Percentiles rank a stretch among this genome's conserved stretches.
Evolutionary conservation across 2,329 filamentous ascomycete species (phyloP).

Genomic region (Anisogramma anomala): DNA sequence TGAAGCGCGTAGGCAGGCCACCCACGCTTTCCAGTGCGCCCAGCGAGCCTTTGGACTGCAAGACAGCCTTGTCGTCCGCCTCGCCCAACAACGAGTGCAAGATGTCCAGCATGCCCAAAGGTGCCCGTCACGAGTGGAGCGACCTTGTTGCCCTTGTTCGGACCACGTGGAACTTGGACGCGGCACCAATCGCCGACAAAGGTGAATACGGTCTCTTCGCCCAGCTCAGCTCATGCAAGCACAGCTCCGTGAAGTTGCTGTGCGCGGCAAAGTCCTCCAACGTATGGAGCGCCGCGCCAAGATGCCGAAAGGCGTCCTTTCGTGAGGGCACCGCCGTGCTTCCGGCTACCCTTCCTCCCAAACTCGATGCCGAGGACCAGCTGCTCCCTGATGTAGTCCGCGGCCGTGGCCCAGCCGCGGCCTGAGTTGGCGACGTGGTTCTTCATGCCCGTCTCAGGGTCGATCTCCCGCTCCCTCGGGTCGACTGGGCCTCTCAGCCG

Average conservation of each 20-base stretch:
- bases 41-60: constrained; percentile 21
- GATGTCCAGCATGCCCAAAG: constrained; percentile 31
- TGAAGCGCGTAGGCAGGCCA: not conserved
- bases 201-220: constrained; percentile 38
- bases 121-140: constrained; percentile 43
- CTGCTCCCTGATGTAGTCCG: constrained; percentile 21
- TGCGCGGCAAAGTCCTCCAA: constrained; percentile 44
- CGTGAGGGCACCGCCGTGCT: constrained; percentile 15
- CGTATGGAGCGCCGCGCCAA: constrained; percentile 41
- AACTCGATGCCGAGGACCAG: constrained; percentile 19
- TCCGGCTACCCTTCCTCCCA: constrained; percentile 17
- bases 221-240: constrained; percentile 37
- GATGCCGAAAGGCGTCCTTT: constrained; percentile 20
- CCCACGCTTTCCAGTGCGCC: constrained; percentile 18
- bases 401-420: constrained; percentile 20
- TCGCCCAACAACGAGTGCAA: constrained; percentile 23
- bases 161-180: constrained; percentile 20
- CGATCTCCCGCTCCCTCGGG: constrained; percentile 21
- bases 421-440: constrained; percentile 23
- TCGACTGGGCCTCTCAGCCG: constrained; percentile 21
- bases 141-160: constrained; percentile 28
- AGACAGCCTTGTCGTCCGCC: constrained; percentile 22
- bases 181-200: constrained; percentile 34
- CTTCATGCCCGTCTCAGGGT: constrained; percentile 23
- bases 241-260: constrained; percentile 43